A percentile compares a stretch with the other conserved stretches of the same genome.
Conservation (phyloP, 352 stramenopile genomes). For the Blastocystis sp. region DNA sequence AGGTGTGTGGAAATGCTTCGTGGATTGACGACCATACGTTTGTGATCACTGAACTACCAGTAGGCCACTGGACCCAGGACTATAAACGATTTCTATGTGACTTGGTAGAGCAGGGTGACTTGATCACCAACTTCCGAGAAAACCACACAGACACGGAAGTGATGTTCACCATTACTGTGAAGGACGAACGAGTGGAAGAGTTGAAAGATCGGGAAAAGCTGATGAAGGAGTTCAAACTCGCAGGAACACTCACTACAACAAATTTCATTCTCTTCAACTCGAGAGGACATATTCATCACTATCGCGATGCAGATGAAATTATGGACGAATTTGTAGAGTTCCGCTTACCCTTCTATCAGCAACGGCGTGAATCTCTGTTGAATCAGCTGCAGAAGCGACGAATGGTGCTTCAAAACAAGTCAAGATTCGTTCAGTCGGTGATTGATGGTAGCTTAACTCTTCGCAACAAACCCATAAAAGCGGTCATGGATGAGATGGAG, state of each 20-base stretch:
- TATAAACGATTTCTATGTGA: slow-evolving; percentile 94
- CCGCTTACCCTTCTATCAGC: slow-evolving; percentile 78
- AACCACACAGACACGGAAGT: slow-evolving; percentile 89
- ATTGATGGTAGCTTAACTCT: slow-evolving; percentile 83
- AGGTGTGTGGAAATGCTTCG: slow-evolving; percentile 72
- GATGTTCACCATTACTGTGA: slow-evolving; percentile 74
- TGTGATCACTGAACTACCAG: slow-evolving; percentile 88
- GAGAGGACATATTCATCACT: slow-evolving; percentile 82
- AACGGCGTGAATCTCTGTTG: slow-evolving; percentile 76
- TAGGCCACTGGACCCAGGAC: slow-evolving; percentile 94
- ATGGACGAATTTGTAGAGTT: slow-evolving; percentile 86
- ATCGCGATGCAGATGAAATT: slow-evolving; percentile 79
- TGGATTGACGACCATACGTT: slow-evolving; percentile 84
- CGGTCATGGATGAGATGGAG: slow-evolving; percentile 75
- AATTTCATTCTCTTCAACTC: slow-evolving; percentile 97
- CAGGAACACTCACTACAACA: slow-evolving; percentile 75
- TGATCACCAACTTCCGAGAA: slow-evolving; percentile 82
- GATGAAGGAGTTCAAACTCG: slow-evolving; percentile 67
- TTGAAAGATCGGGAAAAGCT: slow-evolving; percentile 72
- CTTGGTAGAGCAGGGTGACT: slow-evolving; percentile 69
- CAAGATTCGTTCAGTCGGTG: slow-evolving; percentile 91
- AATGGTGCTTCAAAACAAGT: slow-evolving; percentile 86
- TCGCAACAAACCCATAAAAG: slow-evolving; percentile 74
- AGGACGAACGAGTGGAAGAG: slow-evolving; percentile 73
- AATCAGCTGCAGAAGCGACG: slow-evolving; percentile 78